Evolutionary conservation across 257 asterid genomes (phyloP).

Genomic region (Solanum microdontum): DNA sequence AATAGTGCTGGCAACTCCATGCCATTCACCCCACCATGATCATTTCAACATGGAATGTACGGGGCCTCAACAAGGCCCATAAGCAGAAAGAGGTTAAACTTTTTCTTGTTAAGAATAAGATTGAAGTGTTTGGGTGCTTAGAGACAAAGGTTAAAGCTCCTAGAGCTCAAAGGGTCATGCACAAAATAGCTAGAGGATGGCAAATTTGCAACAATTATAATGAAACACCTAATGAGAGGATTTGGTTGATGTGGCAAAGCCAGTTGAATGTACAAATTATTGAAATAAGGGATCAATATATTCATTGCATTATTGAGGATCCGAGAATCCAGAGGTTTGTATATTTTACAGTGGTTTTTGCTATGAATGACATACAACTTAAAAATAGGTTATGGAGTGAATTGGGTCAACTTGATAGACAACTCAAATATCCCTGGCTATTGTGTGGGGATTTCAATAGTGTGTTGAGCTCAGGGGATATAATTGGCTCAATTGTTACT

Average conservation of each 20-base stretch:
- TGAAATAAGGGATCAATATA: not conserved
- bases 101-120: not conserved
- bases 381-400: not conserved
- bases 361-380: not conserved
- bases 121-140: not conserved
- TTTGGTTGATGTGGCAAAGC: not conserved
- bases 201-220: not conserved
- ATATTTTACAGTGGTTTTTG: not conserved
- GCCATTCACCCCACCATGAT: not conserved
- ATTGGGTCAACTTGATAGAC: not conserved
- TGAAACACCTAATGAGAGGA: not conserved
- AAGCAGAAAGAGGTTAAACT: not conserved
- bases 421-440: not conserved
- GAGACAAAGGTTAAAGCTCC: not conserved
- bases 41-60: not conserved
- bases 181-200: not conserved
- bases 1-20: too few relatives aligned
- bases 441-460: not conserved
- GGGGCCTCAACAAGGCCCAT: not conserved
- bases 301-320: not conserved
- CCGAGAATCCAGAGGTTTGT: not conserved
- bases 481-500: not conserved
- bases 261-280: too few relatives aligned
- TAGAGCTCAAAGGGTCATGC: not conserved
- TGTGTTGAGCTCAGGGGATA: not conserved